A percentile compares a stretch with the other conserved stretches of the same genome.
These are phyloP conservation scores for Eucalyptus regnans DNA, from an alignment of 345 rosid genomes.

Conservation along the genomic window DNA sequence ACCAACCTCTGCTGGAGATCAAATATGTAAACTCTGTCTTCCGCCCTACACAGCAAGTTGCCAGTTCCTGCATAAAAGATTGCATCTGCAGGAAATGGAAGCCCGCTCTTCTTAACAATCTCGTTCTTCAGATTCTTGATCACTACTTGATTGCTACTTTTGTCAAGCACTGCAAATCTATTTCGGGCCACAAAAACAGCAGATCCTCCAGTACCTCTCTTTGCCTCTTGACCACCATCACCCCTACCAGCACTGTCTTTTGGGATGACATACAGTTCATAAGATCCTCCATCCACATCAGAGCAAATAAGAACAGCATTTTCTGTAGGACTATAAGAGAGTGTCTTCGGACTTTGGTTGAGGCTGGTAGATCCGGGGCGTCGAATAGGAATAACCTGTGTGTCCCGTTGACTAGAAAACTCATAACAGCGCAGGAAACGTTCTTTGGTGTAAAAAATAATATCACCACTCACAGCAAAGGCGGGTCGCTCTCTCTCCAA, in stretches of 20 bases:
- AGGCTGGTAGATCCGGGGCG: slow-evolving; percentile 68
- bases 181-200: slow-evolving; percentile 82
- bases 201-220: slow-evolving; percentile 75
- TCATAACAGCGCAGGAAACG: slow-evolving; percentile 75
- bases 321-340: slow-evolving; percentile 91
- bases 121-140: slow-evolving; percentile 77
- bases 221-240: slow-evolving; percentile 70
- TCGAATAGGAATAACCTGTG: slow-evolving; percentile 74
- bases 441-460: slow-evolving; percentile 67
- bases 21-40: slow-evolving; percentile 72
- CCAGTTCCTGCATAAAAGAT: slow-evolving; percentile 93
- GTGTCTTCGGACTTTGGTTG: slow-evolving; percentile 85
- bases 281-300: slow-evolving; percentile 89
- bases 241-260: slow-evolving; percentile 68
- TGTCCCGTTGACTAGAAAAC: slow-evolving; percentile 63
- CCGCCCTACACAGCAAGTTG: slow-evolving; percentile 74
- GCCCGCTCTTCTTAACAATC: slow-evolving; percentile 62
- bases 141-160: slow-evolving; percentile 71
- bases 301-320: slow-evolving; percentile 81
- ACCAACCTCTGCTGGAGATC: slow-evolving; percentile 89
- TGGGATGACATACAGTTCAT: slow-evolving; percentile 76
- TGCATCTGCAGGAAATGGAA: slow-evolving; percentile 72
- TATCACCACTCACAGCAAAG: slow-evolving; percentile 71
- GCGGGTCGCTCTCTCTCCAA: slow-evolving; percentile 96
- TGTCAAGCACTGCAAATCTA: slow-evolving; percentile 89